Evolutionary conservation across 495 filamentous ascomycete species (phyloP).

Genomic region (Aspergillus avenaceus): DNA sequence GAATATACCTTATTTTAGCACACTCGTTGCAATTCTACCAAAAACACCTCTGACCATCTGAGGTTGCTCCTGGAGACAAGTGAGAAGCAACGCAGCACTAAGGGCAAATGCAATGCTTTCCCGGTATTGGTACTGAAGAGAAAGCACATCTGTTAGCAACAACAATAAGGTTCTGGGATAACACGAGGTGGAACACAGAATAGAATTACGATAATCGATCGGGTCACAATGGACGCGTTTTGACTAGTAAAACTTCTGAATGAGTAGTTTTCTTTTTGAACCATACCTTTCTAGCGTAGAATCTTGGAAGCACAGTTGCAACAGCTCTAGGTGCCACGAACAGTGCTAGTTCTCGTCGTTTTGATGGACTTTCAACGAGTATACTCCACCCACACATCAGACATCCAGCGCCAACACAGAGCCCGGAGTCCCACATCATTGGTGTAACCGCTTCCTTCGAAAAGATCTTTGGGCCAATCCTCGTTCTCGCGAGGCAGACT

Average conservation of each 20-base stretch:
- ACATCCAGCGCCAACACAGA: slow-evolving; percentile 74
- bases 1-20: slow-evolving; percentile 37
- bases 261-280: slow-evolving; percentile 5
- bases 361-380: slow-evolving; percentile 62
- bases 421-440: slow-evolving; percentile 60
- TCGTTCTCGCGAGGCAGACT: slow-evolving; percentile 76
- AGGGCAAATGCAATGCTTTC: slow-evolving; percentile 71
- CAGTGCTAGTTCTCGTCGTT: slow-evolving; percentile 73
- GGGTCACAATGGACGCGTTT: slow-evolving; percentile 5
- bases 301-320: slow-evolving; percentile 70
- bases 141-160: slow-evolving; percentile 21
- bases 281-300: slow-evolving; percentile 60
- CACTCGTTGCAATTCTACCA: slow-evolving; percentile 57
- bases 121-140: slow-evolving; percentile 61
- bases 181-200: not conserved
- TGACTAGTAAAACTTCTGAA: not conserved
- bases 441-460: slow-evolving; percentile 49
- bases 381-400: slow-evolving; percentile 82
- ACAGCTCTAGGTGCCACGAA: slow-evolving; percentile 84
- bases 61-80: slow-evolving; percentile 61
- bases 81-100: slow-evolving; percentile 73
- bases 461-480: slow-evolving; percentile 71
- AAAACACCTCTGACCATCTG: slow-evolving; percentile 69
- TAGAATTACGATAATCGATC: not conserved
- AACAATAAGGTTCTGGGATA: slow-evolving; percentile 1